Conservation (phyloP, 371 early-diverging fungal species). For the Mortierella sp. region DNA sequence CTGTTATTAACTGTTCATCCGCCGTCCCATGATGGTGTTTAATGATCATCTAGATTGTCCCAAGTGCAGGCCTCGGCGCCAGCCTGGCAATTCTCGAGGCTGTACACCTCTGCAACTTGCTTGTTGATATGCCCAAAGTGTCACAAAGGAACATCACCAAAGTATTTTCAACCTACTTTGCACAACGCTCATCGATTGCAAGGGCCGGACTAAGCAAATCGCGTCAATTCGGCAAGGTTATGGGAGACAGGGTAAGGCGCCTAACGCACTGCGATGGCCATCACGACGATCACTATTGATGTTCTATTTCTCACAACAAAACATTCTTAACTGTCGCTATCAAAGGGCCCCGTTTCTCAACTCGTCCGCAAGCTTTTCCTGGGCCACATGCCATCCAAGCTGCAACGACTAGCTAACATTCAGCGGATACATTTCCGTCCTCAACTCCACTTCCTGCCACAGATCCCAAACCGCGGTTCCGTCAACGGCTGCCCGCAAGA, state of each 20-base stretch:
- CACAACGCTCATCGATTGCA: slow-evolving; percentile 27
- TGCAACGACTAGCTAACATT: slow-evolving; percentile 21
- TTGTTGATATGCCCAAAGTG: slow-evolving; percentile 25
- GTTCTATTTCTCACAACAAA: neutral
- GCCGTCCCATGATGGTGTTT: neutral
- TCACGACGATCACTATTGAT: neutral
- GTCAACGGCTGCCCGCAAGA: slow-evolving; percentile 36
- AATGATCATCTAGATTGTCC: slow-evolving; percentile 37
- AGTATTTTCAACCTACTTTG: slow-evolving; percentile 30
- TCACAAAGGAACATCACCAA: slow-evolving; percentile 19
- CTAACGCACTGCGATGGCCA: neutral
- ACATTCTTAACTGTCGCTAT: too few relatives aligned
- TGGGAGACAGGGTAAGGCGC: slow-evolving; percentile 34
- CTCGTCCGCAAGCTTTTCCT: slow-evolving; percentile 35
- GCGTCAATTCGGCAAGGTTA: slow-evolving; percentile 48
- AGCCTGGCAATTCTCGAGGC: slow-evolving; percentile 43
- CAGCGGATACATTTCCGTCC: slow-evolving; percentile 38
- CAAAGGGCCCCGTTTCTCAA: slow-evolving; percentile 25
- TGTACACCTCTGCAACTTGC: slow-evolving; percentile 35
- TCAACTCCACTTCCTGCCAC: slow-evolving; percentile 38
- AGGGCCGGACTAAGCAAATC: slow-evolving; percentile 31
- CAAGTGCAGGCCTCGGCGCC: slow-evolving; percentile 44
- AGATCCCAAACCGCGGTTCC: slow-evolving; percentile 22
- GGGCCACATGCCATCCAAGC: slow-evolving; percentile 28
- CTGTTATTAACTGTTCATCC: neutral